A percentile compares a stretch with the other conserved stretches of the same genome.
These are phyloP conservation scores for Coemansia sp. DNA, from an alignment of 192 early-diverging fungal species.

Conservation along the genomic window DNA sequence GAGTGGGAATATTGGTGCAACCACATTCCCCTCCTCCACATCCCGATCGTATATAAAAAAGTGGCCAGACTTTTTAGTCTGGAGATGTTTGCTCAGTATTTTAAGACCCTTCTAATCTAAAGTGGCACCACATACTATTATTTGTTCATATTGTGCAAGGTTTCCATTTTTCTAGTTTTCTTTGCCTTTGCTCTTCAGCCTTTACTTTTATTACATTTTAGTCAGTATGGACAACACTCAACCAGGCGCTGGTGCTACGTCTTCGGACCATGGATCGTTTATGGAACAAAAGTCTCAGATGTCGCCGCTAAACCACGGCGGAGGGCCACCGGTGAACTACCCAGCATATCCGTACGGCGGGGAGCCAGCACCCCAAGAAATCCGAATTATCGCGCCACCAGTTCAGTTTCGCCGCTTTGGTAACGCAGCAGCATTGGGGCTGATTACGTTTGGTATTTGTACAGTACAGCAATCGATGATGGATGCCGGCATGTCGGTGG, in stretches of 20 bases:
- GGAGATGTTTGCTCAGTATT: background rate
- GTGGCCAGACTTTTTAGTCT: background rate
- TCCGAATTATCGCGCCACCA: slow-evolving; percentile 45
- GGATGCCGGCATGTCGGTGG: slow-evolving; percentile 46
- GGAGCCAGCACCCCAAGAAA: slow-evolving; percentile 21
- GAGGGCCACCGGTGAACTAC: slow-evolving; percentile 3
- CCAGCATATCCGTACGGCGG: slow-evolving; percentile 11
- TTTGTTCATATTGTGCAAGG: background rate
- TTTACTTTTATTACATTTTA: background rate
- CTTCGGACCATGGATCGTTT: background rate
- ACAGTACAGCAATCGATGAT: slow-evolving; percentile 51
- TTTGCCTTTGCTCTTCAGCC: background rate
- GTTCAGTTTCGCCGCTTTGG: slow-evolving; percentile 52
- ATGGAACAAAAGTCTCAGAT: background rate
- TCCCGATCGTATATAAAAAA: background rate
- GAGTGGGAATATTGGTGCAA: background rate
- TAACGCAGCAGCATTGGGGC: slow-evolving; percentile 44
- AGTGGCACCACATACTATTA: background rate
- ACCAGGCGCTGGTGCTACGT: background rate
- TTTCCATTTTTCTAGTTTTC: too few species aligned
- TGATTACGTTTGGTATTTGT: slow-evolving; percentile 49
- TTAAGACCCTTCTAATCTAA: background rate
- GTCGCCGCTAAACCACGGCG: background rate
- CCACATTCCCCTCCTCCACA: background rate
- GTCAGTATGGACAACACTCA: background rate